phyloP scores from a whole-genome alignment of 345 rosid genomes.

The Eucalyptus dawsonii region DNA sequence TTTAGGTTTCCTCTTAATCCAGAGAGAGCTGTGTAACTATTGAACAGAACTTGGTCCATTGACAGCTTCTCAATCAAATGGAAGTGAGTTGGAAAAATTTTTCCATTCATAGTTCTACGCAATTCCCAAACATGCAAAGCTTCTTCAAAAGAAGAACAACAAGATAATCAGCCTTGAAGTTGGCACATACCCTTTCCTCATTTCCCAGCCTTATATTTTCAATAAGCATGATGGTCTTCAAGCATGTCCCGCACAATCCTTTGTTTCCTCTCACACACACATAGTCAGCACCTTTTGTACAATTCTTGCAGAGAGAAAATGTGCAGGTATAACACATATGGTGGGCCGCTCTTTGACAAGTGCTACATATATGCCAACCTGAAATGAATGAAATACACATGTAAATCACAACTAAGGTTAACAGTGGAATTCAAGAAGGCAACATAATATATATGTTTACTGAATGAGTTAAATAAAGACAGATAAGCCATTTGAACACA shows the following conservation, averaged over 20 bases:
- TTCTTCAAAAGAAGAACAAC: neutral
- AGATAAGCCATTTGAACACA: neutral
- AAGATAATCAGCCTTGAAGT: neutral
- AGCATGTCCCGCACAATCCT: conserved; percentile 91
- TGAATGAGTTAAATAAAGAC: neutral
- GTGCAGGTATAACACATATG: conserved; percentile 97
- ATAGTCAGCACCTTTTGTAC: conserved; percentile 82
- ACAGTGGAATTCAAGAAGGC: neutral
- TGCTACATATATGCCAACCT: conserved; percentile 98
- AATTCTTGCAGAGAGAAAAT: conserved; percentile 86
- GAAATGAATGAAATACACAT: neutral
- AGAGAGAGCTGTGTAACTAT: neutral
- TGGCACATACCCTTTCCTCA: conserved; percentile 47
- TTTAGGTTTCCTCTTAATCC: neutral
- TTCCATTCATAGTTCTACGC: neutral
- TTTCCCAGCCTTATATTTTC: conserved; percentile 47
- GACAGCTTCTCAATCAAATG: neutral
- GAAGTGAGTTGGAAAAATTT: neutral
- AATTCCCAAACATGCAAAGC: neutral
- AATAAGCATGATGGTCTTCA: conserved; percentile 78
- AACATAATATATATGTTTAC: neutral
- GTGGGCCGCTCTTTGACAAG: conserved; percentile 71
- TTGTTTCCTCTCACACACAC: conserved; percentile 65
- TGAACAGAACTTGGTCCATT: neutral
- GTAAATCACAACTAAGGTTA: neutral